These are phyloP conservation scores for Penicillium bialowiezense DNA, from an alignment of 495 filamentous ascomycete genomes.

Conservation along the genomic window DNA sequence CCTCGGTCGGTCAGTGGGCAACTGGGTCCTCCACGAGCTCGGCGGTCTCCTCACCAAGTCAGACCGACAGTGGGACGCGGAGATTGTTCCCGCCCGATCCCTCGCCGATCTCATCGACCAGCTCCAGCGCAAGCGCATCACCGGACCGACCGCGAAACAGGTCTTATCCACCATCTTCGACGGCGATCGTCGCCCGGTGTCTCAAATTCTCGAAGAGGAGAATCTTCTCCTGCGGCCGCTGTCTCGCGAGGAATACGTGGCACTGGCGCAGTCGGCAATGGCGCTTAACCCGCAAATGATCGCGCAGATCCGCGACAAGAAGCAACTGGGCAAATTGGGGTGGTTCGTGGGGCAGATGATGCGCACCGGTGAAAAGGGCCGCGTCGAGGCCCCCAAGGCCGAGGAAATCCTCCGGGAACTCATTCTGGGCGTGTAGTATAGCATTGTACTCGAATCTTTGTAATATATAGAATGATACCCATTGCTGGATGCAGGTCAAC, in stretches of 20 bases:
- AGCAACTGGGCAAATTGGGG: slow-evolving; percentile 72
- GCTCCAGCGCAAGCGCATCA: slow-evolving; percentile 65
- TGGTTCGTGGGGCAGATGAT: slow-evolving; percentile 95
- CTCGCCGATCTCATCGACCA: slow-evolving; percentile 67
- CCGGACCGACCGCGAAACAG: slow-evolving; percentile 70
- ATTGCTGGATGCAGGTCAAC: no score
- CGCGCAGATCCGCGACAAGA: slow-evolving; percentile 61
- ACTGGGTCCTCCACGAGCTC: slow-evolving; percentile 85
- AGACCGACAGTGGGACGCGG: slow-evolving; percentile 50
- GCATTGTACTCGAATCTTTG: no score
- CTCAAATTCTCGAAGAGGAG: slow-evolving; percentile 61
- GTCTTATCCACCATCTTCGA: slow-evolving; percentile 63
- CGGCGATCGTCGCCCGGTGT: slow-evolving; percentile 49
- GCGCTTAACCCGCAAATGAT: slow-evolving; percentile 58
- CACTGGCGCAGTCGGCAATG: slow-evolving; percentile 41
- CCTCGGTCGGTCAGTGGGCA: slow-evolving; percentile 47
- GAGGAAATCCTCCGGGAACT: slow-evolving; percentile 60
- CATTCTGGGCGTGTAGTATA: no score
- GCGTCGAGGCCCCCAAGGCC: slow-evolving; percentile 71
- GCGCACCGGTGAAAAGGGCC: slow-evolving; percentile 67
- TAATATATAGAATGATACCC: no score
- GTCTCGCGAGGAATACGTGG: slow-evolving; percentile 46
- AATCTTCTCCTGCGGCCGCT: slow-evolving; percentile 63
- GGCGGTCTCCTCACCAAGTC: slow-evolving; percentile 66
- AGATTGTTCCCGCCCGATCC: slow-evolving; percentile 54